These are phyloP conservation scores for Colletotrichum sp. DNA, from an alignment of 2,329 filamentous ascomycete species.

Conservation along the genomic window DNA sequence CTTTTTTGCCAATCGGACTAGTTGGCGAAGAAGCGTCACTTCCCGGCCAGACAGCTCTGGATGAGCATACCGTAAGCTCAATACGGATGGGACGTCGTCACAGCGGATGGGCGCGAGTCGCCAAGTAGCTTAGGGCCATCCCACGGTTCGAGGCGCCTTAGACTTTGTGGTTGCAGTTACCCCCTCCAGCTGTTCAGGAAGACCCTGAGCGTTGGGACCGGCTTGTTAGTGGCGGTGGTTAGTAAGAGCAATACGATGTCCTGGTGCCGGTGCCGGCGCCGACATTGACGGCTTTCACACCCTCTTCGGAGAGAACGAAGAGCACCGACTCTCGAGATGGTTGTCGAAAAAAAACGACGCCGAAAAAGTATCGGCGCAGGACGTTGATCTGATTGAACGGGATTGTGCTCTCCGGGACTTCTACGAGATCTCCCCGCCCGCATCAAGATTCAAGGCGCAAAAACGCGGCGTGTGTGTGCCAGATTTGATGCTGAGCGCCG, in stretches of 20 bases:
- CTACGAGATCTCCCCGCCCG: background rate
- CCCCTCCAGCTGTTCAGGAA: background rate
- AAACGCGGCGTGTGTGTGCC: background rate
- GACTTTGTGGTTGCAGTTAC: background rate
- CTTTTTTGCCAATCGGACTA: background rate
- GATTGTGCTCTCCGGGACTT: background rate
- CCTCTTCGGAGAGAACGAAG: constrained; percentile 10
- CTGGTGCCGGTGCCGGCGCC: background rate
- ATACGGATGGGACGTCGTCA: background rate
- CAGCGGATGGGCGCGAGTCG: background rate
- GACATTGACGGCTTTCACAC: background rate
- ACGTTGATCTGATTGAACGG: background rate
- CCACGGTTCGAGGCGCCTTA: background rate
- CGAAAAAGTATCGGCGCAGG: background rate
- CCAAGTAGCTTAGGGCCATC: background rate
- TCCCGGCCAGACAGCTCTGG: background rate
- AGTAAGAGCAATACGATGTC: background rate
- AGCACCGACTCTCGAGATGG: background rate
- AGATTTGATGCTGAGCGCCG: background rate
- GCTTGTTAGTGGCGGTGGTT: background rate
- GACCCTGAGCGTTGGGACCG: background rate
- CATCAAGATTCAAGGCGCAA: background rate
- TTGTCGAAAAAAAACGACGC: background rate
- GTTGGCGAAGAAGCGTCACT: background rate
- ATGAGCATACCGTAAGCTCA: background rate